Percentiles rank a stretch among this genome's conserved stretches.
phyloP scores from a whole-genome alignment of 1,284 basidiomycete genomes.

The Cutaneotrichosporon cyanovorans region DNA sequence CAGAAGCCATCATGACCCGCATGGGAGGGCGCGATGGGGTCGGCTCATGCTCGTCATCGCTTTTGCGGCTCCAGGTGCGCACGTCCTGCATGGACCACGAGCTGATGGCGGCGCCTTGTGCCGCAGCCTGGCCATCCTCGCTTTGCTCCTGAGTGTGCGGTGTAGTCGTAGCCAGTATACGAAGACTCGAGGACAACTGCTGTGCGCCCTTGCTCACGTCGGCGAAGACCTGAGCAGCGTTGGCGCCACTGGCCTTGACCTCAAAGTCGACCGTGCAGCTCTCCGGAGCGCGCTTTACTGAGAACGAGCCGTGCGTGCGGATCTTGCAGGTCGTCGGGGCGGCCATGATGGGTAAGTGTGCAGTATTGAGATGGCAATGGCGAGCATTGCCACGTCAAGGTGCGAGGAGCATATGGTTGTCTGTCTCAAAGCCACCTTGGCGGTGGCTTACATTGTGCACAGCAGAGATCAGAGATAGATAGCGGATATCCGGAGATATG shows the following conservation, averaged over 20 bases:
- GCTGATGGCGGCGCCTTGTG: slow-evolving; percentile 7
- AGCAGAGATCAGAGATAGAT: too few relatives aligned
- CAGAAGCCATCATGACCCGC: not conserved
- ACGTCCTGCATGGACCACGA: slow-evolving; percentile 13
- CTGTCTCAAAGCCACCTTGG: too few relatives aligned
- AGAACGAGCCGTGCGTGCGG: not conserved
- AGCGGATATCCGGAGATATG: too few relatives aligned
- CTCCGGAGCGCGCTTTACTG: slow-evolving; percentile 7
- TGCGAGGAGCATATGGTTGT: too few relatives aligned
- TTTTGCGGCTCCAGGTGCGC: not conserved
- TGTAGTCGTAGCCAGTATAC: slow-evolving; percentile 2
- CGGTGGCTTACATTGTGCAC: too few relatives aligned
- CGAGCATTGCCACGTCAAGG: too few relatives aligned
- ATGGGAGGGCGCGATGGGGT: not conserved
- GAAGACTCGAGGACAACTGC: not conserved
- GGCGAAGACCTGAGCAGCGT: not conserved
- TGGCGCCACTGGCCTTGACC: not conserved
- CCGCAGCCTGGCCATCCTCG: slow-evolving; percentile 5
- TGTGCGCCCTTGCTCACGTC: not conserved
- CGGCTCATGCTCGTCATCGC: not conserved
- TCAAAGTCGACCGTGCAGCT: slow-evolving; percentile 2
- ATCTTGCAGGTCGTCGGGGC: not conserved
- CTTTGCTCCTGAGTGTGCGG: slow-evolving; percentile 1
- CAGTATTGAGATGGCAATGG: too few relatives aligned
- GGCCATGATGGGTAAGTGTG: not conserved